Evolutionary conservation across 345 rosid species (phyloP).

Genomic region (Dimocarpus longan): DNA sequence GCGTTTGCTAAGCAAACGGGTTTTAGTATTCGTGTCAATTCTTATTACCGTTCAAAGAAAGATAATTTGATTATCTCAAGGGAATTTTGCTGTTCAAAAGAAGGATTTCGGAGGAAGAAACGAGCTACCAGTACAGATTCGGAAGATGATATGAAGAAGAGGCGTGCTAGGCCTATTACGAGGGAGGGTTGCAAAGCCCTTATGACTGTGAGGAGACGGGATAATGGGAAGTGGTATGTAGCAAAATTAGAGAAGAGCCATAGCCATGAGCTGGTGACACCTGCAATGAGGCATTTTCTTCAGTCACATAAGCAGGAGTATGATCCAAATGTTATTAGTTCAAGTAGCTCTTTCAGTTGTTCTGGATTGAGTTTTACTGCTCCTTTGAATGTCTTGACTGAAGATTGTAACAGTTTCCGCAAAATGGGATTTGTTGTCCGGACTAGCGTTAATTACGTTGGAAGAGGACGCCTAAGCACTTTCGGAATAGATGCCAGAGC

Average conservation of each 20-base stretch:
- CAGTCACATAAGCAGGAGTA: slow-evolving; percentile 26
- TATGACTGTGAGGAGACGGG: slow-evolving; percentile 31
- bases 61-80: slow-evolving; percentile 31
- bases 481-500: slow-evolving; percentile 33
- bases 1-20: slow-evolving; percentile 32
- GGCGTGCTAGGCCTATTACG: slow-evolving; percentile 30
- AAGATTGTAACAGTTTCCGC: slow-evolving; percentile 23
- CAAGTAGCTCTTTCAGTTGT: slow-evolving; percentile 15
- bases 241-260: slow-evolving; percentile 34
- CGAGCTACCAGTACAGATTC: slow-evolving; percentile 12
- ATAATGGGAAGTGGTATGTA: slow-evolving; percentile 29
- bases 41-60: slow-evolving; percentile 36
- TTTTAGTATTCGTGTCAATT: slow-evolving; percentile 34
- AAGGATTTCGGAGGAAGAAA: slow-evolving; percentile 29
- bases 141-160: slow-evolving; percentile 18
- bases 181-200: slow-evolving; percentile 37
- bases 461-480: slow-evolving; percentile 30
- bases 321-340: slow-evolving; percentile 16
- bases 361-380: slow-evolving; percentile 7
- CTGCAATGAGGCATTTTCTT: slow-evolving; percentile 32
- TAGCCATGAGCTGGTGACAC: slow-evolving; percentile 32
- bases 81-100: slow-evolving; percentile 34
- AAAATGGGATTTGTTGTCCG: slow-evolving; percentile 25
- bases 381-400: slow-evolving; percentile 4
- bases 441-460: slow-evolving; percentile 20